Evolutionary conservation across 2,329 filamentous ascomycete genomes (phyloP).

Genomic region (Colletotrichum ledebouriae): DNA sequence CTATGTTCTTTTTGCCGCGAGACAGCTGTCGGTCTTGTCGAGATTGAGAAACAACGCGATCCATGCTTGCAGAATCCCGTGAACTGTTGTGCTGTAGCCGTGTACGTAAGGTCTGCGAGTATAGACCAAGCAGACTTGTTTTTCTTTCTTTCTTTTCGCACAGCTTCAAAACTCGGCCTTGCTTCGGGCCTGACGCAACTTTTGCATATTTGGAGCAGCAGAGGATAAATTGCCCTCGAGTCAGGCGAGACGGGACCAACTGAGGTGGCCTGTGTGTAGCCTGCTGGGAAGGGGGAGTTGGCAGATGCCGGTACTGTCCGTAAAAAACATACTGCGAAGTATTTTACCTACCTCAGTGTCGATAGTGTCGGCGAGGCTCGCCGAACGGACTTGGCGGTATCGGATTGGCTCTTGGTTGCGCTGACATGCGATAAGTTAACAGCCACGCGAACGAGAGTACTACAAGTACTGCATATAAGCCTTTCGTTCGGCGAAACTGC

Average conservation of each 20-base stretch:
- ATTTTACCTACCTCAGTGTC: background rate
- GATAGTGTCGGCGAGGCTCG: constrained; percentile 20
- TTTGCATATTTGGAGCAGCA: constrained; percentile 23
- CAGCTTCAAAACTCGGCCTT: constrained; percentile 10
- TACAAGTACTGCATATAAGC: background rate
- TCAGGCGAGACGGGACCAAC: constrained; percentile 16
- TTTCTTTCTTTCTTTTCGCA: constrained; percentile 3
- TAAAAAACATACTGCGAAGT: too few species aligned
- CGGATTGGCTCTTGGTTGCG: constrained; percentile 24
- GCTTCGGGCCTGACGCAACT: constrained; percentile 21
- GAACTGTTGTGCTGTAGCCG: background rate
- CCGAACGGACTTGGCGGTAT: constrained; percentile 17
- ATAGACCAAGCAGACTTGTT: background rate
- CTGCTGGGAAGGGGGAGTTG: constrained; percentile 12
- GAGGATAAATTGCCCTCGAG: constrained; percentile 26
- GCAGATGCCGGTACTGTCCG: background rate
- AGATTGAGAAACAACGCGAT: constrained; percentile 22
- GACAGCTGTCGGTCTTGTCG: background rate
- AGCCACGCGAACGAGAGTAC: constrained; percentile 15
- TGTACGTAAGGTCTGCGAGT: background rate
- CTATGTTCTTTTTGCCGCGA: too few species aligned
- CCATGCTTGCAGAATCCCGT: constrained; percentile 7
- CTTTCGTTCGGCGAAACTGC: constrained; percentile 26
- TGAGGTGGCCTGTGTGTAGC: background rate
- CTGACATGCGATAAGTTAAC: constrained; percentile 8